Conservation (phyloP, 2,329 filamentous ascomycete species). For the Xylariaceae sp. region DNA sequence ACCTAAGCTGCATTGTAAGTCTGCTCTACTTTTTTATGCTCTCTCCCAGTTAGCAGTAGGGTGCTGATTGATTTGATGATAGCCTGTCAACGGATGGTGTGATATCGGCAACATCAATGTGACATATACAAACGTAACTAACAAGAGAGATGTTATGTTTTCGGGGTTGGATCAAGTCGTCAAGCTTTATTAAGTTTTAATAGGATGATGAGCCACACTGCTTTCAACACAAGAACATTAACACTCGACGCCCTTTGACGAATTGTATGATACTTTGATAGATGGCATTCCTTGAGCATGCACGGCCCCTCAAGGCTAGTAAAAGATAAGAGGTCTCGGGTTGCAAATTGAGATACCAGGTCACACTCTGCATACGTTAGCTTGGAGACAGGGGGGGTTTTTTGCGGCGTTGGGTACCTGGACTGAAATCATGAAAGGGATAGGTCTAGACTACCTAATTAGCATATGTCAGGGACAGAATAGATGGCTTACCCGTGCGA, state of each 20-base stretch:
- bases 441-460: slow-evolving; percentile 3
- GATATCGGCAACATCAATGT: slow-evolving; percentile 40
- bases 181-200: slow-evolving; percentile 20
- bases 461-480: no score
- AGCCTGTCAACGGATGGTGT: slow-evolving; percentile 44
- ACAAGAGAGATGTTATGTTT: slow-evolving; percentile 29
- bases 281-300: background rate
- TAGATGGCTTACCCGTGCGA: no score
- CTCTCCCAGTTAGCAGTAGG: background rate
- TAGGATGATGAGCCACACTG: background rate
- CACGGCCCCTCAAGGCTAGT: background rate
- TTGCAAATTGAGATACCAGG: background rate
- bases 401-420: slow-evolving; percentile 14
- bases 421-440: background rate
- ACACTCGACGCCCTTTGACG: slow-evolving; percentile 11
- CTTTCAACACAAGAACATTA: background rate
- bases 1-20: slow-evolving; percentile 90
- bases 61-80: slow-evolving; percentile 4
- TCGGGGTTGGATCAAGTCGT: slow-evolving; percentile 31
- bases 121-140: slow-evolving; percentile 25
- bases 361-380: slow-evolving; percentile 11
- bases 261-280: slow-evolving; percentile 25
- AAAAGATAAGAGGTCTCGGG: background rate
- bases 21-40: slow-evolving; percentile 9
- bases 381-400: background rate